A percentile compares a stretch with the other conserved stretches of the same genome.
Conservation (phyloP, 306 rosid species). For the Elaeagnus macrophylla region DNA sequence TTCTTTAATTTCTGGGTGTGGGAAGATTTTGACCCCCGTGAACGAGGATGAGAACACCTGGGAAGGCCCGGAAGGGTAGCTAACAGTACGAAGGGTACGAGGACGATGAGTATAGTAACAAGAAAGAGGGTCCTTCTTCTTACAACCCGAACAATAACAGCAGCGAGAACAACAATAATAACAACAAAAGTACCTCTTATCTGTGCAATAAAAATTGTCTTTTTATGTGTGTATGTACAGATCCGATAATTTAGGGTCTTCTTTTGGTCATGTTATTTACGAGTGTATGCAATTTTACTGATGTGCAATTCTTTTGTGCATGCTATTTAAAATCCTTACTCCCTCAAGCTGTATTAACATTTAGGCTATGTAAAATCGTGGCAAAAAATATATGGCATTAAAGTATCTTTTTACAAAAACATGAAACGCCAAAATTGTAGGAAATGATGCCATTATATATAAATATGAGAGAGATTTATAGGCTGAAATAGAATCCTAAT, state of each 20-base stretch:
- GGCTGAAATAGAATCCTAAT: no score
- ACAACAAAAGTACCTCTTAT: constrained; percentile 49
- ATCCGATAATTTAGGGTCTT: constrained; percentile 30
- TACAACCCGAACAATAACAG: constrained; percentile 29
- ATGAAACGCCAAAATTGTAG: no score
- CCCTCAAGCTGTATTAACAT: no score
- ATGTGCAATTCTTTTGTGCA: no score
- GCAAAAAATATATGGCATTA: no score
- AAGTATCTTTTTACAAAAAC: no score
- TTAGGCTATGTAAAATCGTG: no score
- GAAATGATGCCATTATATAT: no score
- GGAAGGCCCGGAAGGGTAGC: constrained; percentile 38
- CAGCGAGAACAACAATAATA: no score
- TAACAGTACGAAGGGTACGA: constrained; percentile 88
- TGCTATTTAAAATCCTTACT: no score
- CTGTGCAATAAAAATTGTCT: neutral
- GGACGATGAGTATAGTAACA: constrained; percentile 59
- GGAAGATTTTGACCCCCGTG: constrained; percentile 7
- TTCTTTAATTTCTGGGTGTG: neutral
- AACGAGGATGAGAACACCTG: constrained; percentile 56
- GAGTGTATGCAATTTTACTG: constrained; percentile 3
- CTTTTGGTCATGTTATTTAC: constrained; percentile 3
- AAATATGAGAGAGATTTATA: no score
- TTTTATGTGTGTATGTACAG: constrained; percentile 22
- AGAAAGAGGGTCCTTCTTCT: constrained; percentile 72